Evolutionary conservation across 768 basidiomycete genomes (phyloP), one percentile per base, ranked within the genome.

Genomic region (Strobilomyces confusus): DNA sequence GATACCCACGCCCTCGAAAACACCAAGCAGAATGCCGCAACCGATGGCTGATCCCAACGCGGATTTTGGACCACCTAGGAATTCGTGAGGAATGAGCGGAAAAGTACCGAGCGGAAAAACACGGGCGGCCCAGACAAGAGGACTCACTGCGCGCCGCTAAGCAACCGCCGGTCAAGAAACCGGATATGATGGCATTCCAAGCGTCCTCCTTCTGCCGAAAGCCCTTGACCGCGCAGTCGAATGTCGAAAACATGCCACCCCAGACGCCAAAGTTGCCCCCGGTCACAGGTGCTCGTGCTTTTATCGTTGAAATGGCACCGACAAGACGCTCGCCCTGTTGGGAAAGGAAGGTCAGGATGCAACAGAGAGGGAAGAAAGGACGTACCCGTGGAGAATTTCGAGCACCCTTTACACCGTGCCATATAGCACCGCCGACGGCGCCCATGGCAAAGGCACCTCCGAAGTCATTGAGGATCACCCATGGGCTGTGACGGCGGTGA

Each of bases 391-490:
- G 95, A 55, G 93, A 95, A 73, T 98, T 98, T 63, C 95, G 81
- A 8, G 94, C 93, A 55, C 95, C 95, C 75, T 98, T 98, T 62
- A 98, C 93, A 51, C 94, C 92, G 73, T 98, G 94, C 95, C 95
- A 98, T 66, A 98, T 92, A 59, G 90, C 93, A 65, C 95, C 95
- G 63, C 95, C 95, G 51, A 98, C 86, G 33, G 94, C 92, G 69
- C 95, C 95, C 95, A 98, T 98, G 17, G 95, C 83, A 72, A 97
- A 95, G 13, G 95, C 94, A 57, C 93, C 95, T 55, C 95, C 95
- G 72, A 95, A 95, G 77, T 98, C 95, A 77, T 92, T 97, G 63
- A 98, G 86, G 68, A 98, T 89, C 48, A 98, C 95, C 92, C 94
- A 98, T 64, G 95, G 95, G 74, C 95, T 98, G 64, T 14, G 17